Evolutionary conservation across 2,329 filamentous ascomycete genomes (phyloP), one percentile per base, ranked within the genome.

Genomic region (Scopulariopsis brevicaulis): DNA sequence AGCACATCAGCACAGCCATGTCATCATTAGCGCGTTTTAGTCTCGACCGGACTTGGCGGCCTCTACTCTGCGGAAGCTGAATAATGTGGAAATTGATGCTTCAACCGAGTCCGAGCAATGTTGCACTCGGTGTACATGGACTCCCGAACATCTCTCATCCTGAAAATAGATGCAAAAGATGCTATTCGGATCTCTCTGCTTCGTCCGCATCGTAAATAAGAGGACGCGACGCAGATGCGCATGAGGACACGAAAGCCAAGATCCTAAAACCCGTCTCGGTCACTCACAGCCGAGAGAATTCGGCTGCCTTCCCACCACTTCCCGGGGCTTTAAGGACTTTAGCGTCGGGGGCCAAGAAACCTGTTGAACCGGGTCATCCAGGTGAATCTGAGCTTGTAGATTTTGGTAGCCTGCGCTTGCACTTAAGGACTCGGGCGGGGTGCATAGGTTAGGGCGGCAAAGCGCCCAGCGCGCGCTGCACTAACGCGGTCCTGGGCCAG

Each of bases 271-370:
- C 22, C 20, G 14, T 20, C 43, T 32, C 34, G 34, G 5, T 46
- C 48, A 57, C 48, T 53, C 24, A 57, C 48, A 57, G 56, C 28
- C 32, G 32, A 57, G 56, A 57, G 46, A 57, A 57, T 57, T 57
- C 50, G 56, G 56, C 20, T 57, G 56, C 56, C 56, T 57, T 57
- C 43, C 12, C 20, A 22, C 15, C 14, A 18, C 20, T 5, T 22
- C 10, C 5, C 4, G 50, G n/a, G 5, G 50, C 22, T 18, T 52
- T 32, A 52, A 53, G 51, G 51, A 53, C 51, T 53, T 32, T 34
- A 15, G 24, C 22, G 22, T 8, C 22, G 50, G 15, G 15, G 24
- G 24, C 51, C 24, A 28, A 34, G 15, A 15, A 18, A 18, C 53
- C 37, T 54, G 28, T 54, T 35, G 28, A 14, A 20, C 8, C 20